These are phyloP conservation scores for Ascocoryne sarcoides DNA, from an alignment of 2,329 filamentous ascomycete species.

Conservation along the genomic window DNA sequence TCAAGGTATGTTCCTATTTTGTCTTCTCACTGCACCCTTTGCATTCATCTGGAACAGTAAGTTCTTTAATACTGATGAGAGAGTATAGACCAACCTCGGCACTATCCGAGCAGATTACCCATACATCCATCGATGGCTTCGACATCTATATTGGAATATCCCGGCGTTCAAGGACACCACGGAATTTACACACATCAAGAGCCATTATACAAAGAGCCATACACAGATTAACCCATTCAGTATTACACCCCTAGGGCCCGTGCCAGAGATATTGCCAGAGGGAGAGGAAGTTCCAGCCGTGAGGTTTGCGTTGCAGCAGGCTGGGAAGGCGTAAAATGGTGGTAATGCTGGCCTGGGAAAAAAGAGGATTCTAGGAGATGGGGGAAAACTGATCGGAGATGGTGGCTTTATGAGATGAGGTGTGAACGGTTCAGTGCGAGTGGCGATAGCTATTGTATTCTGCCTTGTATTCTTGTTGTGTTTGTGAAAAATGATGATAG, in stretches of 20 bases:
- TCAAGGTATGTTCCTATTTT: constrained; percentile 60
- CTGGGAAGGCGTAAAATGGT: constrained; percentile 17
- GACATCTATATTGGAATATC: constrained; percentile 59
- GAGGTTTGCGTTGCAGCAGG: constrained; percentile 20
- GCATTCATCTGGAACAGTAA: too few relatives aligned
- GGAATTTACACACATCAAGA: constrained; percentile 48
- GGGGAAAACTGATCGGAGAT: too few relatives aligned
- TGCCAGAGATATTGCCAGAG: constrained; percentile 70
- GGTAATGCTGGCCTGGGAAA: neutral
- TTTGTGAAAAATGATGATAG: too few relatives aligned
- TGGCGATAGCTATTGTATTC: too few relatives aligned
- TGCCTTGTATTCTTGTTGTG: too few relatives aligned
- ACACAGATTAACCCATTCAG: constrained; percentile 51
- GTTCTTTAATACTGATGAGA: too few relatives aligned
- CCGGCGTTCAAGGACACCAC: constrained; percentile 46
- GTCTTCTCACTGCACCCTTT: too few relatives aligned
- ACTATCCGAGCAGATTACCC: constrained; percentile 41
- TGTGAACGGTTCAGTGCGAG: too few relatives aligned
- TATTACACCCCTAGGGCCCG: constrained; percentile 79
- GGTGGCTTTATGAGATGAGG: too few relatives aligned
- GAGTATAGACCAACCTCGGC: constrained; percentile 50
- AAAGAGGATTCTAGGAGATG: too few relatives aligned
- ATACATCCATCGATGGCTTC: constrained; percentile 56
- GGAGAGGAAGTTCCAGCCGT: constrained; percentile 68
- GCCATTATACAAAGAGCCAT: constrained; percentile 87